Percentiles rank a stretch among this genome's conserved stretches.
These are phyloP conservation scores for Nidularia pulvinata DNA, from an alignment of 768 basidiomycete species.

Conservation along the genomic window DNA sequence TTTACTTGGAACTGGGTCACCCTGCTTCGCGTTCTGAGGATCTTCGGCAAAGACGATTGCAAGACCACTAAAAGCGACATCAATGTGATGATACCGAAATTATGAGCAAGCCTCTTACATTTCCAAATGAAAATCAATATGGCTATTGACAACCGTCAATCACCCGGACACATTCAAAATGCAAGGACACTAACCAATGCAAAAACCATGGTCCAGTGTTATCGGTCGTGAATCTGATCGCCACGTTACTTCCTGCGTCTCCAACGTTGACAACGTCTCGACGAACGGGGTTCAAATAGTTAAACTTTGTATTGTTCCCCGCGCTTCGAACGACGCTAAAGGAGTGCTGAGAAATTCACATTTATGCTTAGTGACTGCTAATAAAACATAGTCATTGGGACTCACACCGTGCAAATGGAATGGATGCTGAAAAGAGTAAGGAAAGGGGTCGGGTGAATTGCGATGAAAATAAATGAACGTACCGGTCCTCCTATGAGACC, in stretches of 20 bases:
- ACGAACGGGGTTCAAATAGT: constrained; percentile 38
- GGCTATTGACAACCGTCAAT: constrained; percentile 23
- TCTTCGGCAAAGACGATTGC: constrained; percentile 41
- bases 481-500: constrained; percentile 13
- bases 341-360: constrained; percentile 27
- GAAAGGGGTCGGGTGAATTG: not conserved
- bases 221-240: constrained; percentile 49
- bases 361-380: not conserved
- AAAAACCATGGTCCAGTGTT: constrained; percentile 53
- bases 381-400: not conserved
- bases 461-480: not conserved
- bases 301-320: constrained; percentile 24
- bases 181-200: constrained; percentile 33
- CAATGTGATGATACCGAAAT: not conserved
- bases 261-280: constrained; percentile 34
- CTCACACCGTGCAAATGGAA: constrained; percentile 36
- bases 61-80: constrained; percentile 19
- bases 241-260: constrained; percentile 28
- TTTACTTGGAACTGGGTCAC: constrained; percentile 10
- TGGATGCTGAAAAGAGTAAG: constrained; percentile 21
- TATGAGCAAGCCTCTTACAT: constrained; percentile 18
- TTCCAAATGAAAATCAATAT: constrained; percentile 54
- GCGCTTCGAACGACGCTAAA: constrained; percentile 46
- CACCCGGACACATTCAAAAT: not conserved
- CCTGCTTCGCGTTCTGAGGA: constrained; percentile 4